Evolutionary conservation across 139 green algal species (phyloP).

Genomic region (Protoeuglena noctilucae): DNA sequence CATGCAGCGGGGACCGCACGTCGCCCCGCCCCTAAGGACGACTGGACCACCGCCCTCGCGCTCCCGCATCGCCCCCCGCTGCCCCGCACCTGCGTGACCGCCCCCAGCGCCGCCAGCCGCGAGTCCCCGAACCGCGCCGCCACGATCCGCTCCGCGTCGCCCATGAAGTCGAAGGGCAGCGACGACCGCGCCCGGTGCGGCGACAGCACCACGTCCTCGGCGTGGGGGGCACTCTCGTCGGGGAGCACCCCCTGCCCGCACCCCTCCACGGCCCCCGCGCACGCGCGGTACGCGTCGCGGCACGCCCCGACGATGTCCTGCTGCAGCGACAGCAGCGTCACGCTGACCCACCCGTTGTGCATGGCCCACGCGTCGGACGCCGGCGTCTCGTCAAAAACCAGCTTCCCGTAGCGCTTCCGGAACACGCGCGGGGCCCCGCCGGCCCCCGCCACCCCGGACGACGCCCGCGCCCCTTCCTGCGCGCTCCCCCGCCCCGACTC

Average conservation of each 20-base stretch:
- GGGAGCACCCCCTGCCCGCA: neutral
- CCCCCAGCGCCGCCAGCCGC: neutral
- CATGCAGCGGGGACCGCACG: no score
- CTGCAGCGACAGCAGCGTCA: slow-evolving; percentile 34
- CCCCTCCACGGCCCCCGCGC: neutral
- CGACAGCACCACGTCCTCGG: neutral
- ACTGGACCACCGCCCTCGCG: no score
- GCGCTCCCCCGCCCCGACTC: slow-evolving; percentile 2
- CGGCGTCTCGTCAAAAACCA: slow-evolving; percentile 16
- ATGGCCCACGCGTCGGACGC: slow-evolving; percentile 46
- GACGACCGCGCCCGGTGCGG: neutral
- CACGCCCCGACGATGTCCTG: slow-evolving; percentile 15
- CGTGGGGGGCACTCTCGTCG: neutral
- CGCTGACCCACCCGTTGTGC: slow-evolving; percentile 30
- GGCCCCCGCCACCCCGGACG: neutral
- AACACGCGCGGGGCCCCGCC: neutral
- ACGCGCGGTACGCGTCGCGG: neutral
- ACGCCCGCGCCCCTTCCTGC: neutral
- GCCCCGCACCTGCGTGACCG: no score
- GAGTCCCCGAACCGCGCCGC: neutral
- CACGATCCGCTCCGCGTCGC: neutral
- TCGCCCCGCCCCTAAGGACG: no score
- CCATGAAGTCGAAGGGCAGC: neutral
- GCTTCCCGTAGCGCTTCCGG: neutral
- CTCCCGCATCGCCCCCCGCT: no score